Evolutionary conservation across 2,329 filamentous ascomycete species (phyloP).

Genomic region (Ampelomyces quisqualis): DNA sequence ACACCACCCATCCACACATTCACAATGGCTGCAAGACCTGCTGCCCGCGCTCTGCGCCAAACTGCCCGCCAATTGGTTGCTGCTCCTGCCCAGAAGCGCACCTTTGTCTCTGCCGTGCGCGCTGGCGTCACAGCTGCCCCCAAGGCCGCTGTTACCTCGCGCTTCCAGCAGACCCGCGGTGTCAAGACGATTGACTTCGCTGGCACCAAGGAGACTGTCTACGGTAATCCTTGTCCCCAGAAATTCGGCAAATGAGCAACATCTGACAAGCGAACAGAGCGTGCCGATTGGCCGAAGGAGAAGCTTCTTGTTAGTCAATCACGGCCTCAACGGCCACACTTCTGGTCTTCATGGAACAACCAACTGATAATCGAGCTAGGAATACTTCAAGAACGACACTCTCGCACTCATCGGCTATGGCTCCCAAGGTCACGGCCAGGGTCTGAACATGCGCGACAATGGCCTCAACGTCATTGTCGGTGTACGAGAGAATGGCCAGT

Average conservation of each 20-base stretch:
- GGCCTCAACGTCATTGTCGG: constrained; percentile 98
- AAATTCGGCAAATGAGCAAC: constrained; percentile 18
- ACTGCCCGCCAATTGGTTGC: constrained; percentile 58
- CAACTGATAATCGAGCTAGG: constrained; percentile 55
- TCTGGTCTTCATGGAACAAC: constrained; percentile 8
- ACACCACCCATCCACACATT: constrained; percentile 43
- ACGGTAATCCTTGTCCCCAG: constrained; percentile 60
- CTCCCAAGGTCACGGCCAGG: constrained; percentile 97
- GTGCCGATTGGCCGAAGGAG: constrained; percentile 96
- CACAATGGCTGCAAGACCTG: constrained; percentile 78
- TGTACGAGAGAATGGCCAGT: constrained; percentile 96
- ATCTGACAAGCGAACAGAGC: constrained; percentile 62
- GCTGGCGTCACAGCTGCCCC: constrained; percentile 50
- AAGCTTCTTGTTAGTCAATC: constrained; percentile 81
- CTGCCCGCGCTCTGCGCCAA: constrained; percentile 61
- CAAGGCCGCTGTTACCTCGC: constrained; percentile 48
- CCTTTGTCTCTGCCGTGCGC: constrained; percentile 59
- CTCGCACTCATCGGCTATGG: constrained; percentile 98
- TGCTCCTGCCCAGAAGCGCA: constrained; percentile 55
- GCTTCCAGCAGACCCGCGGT: constrained; percentile 73
- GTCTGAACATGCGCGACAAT: constrained; percentile 99
- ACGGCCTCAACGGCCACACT: constrained; percentile 18
- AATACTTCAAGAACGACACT: constrained; percentile 99
- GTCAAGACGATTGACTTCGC: constrained; percentile 99
- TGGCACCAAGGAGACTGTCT: constrained; percentile 90